These are phyloP conservation scores for Taphrina confusa DNA, from an alignment of 1,139 yeast species.

Conservation along the genomic window DNA sequence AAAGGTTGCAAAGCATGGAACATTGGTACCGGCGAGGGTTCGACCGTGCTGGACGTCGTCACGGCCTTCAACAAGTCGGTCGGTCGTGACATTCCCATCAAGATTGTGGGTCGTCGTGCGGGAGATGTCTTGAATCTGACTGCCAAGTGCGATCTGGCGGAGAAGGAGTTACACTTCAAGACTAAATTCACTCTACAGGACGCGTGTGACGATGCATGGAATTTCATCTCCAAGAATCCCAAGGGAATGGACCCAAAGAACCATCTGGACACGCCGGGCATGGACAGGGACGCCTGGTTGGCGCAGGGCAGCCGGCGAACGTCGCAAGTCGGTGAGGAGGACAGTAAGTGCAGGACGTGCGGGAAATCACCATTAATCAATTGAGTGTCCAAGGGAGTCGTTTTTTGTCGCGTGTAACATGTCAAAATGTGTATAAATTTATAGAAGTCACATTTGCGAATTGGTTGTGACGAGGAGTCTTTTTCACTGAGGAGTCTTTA, in stretches of 20 bases:
- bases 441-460: no score
- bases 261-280: conserved; percentile 30
- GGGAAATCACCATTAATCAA: conserved; percentile 7
- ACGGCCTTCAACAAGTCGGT: conserved; percentile 67
- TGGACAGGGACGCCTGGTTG: conserved; percentile 20
- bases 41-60: conserved; percentile 73
- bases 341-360: conserved; percentile 21
- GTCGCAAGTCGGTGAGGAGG: conserved; percentile 25
- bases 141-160: conserved; percentile 70
- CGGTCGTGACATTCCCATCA: conserved; percentile 67
- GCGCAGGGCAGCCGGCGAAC: neutral
- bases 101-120: conserved; percentile 65
- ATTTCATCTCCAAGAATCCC: conserved; percentile 73
- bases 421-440: no score
- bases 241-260: conserved; percentile 32
- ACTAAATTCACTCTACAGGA: conserved; percentile 60
- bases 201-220: conserved; percentile 76
- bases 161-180: conserved; percentile 64
- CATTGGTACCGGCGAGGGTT: conserved; percentile 77
- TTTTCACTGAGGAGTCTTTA: no score
- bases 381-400: no score
- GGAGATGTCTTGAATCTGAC: conserved; percentile 79
- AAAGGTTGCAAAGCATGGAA: conserved; percentile 75
- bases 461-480: no score
- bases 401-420: no score